Evolutionary conservation across 2,329 filamentous ascomycete genomes (phyloP).

Genomic region (Tolypocladium capitatum): DNA sequence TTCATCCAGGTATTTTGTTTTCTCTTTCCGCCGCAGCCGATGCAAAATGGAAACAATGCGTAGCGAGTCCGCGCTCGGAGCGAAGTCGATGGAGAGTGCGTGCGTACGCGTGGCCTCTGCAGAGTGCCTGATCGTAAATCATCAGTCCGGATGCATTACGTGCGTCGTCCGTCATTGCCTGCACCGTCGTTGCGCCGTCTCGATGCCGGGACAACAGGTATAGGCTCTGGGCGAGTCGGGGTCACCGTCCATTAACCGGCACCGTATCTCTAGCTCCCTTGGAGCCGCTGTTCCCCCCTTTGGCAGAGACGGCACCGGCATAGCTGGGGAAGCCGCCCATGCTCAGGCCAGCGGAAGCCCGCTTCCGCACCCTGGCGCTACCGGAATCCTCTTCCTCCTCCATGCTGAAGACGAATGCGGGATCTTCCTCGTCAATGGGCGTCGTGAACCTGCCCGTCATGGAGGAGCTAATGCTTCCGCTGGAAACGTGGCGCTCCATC

Average conservation of each 20-base stretch:
- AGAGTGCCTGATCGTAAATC: not conserved
- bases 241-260: slow-evolving; percentile 19
- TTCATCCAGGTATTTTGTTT: not conserved
- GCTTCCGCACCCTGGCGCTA: slow-evolving; percentile 31
- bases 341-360: slow-evolving; percentile 30
- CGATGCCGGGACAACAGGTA: not conserved
- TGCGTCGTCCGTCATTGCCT: not conserved
- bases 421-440: slow-evolving; percentile 52
- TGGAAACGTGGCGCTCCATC: slow-evolving; percentile 46
- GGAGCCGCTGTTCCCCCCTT: slow-evolving; percentile 12
- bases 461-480: slow-evolving; percentile 41
- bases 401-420: slow-evolving; percentile 53
- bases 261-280: slow-evolving; percentile 17
- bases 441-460: slow-evolving; percentile 46
- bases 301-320: slow-evolving; percentile 20
- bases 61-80: not conserved
- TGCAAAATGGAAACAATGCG: not conserved
- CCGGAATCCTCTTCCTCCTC: slow-evolving; percentile 46
- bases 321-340: slow-evolving; percentile 28
- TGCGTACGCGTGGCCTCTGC: not conserved
- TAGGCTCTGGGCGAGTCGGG: not conserved
- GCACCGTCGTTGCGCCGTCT: too few species aligned
- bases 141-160: not conserved
- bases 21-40: not conserved
- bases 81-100: not conserved